Percentiles rank a stretch among this genome's conserved stretches.
These are phyloP conservation scores for Amaranthus hypochondriacus DNA, from an alignment of 148 eudicot species.

Conservation along the genomic window DNA sequence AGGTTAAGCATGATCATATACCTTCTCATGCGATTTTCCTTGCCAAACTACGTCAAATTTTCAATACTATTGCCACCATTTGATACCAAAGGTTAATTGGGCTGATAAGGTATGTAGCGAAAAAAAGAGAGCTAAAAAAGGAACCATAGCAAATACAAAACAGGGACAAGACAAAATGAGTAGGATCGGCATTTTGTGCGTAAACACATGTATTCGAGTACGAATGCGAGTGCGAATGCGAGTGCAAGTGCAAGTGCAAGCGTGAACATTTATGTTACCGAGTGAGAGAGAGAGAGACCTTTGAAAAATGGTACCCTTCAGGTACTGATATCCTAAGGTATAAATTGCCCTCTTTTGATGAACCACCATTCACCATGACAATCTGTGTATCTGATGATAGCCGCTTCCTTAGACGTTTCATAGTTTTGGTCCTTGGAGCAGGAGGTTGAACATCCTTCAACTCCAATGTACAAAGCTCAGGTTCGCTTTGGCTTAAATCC, in stretches of 20 bases:
- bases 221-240: no score
- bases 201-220: no score
- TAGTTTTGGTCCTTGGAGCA: constrained; percentile 49
- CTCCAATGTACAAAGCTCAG: constrained; percentile 62
- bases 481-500: constrained; percentile 52
- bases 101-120: no score
- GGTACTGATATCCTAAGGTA: constrained; percentile 63
- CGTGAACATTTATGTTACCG: background rate
- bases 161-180: background rate
- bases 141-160: constrained; percentile 61
- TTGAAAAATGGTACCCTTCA: constrained; percentile 92
- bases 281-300: constrained; percentile 48
- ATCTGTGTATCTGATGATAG: constrained; percentile 57
- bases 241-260: background rate
- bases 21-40: no score
- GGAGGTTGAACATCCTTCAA: constrained; percentile 88
- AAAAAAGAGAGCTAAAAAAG: constrained; percentile 20
- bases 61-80: no score
- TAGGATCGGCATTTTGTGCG: no score
- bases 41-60: no score
- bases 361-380: constrained; percentile 54
- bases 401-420: constrained; percentile 79
- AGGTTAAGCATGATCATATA: no score
- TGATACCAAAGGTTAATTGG: no score
- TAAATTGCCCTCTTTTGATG: constrained; percentile 64